Conservation (phyloP, 2,329 filamentous ascomycete species). For the Epichloe hybrida region DNA sequence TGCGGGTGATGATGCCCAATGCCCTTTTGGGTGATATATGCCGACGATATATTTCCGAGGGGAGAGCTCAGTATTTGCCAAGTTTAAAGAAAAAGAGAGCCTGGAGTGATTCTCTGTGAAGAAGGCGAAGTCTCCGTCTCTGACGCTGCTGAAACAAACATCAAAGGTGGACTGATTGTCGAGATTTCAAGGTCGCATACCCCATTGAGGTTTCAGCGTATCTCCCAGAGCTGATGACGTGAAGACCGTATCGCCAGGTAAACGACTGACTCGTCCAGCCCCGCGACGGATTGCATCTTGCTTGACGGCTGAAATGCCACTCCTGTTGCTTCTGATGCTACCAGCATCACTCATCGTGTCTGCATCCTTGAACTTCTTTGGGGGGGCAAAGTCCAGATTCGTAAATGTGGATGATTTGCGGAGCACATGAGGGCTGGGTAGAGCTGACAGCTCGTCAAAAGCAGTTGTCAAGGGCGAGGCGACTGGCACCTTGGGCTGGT, state of each 20-base stretch:
- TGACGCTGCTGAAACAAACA: background rate
- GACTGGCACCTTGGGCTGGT: conserved; percentile 56
- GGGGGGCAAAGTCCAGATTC: conserved; percentile 70
- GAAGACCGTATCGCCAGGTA: conserved; percentile 72
- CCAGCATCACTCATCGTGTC: conserved; percentile 52
- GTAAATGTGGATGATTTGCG: conserved; percentile 71
- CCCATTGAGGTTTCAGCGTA: conserved; percentile 47
- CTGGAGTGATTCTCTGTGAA: no score
- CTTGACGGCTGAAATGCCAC: conserved; percentile 62
- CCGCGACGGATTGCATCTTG: conserved; percentile 62
- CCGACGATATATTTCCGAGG: background rate
- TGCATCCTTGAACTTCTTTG: conserved; percentile 54
- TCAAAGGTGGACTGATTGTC: background rate
- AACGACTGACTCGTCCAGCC: conserved; percentile 73
- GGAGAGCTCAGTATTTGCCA: background rate
- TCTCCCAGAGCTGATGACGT: conserved; percentile 54
- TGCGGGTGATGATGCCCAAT: conserved; percentile 1
- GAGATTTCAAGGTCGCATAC: conserved; percentile 30
- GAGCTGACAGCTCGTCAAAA: conserved; percentile 71
- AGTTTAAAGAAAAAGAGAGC: no score
- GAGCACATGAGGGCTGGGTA: conserved; percentile 78
- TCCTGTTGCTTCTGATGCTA: conserved; percentile 49
- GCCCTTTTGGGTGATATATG: background rate
- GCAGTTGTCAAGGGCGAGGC: conserved; percentile 70
- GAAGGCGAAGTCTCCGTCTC: background rate